A percentile compares a stretch with the other conserved stretches of the same genome.
phyloP scores from a whole-genome alignment of 768 basidiomycete genomes.

The Suillus placidus region DNA sequence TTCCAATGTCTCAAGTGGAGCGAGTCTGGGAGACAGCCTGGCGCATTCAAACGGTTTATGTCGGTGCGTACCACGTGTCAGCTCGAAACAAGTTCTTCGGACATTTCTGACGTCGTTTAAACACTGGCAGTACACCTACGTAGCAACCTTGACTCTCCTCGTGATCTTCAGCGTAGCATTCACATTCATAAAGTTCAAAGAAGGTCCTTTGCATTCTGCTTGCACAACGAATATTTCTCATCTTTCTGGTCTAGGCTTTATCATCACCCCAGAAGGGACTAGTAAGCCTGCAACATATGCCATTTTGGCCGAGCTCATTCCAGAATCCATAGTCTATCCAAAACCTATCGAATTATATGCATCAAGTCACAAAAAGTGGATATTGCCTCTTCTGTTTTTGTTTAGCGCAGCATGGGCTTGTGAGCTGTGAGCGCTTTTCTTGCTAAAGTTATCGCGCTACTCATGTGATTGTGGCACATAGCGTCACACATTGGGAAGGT shows the following conservation, averaged over 20 bases:
- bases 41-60: constrained; percentile 88
- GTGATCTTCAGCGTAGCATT: constrained; percentile 65
- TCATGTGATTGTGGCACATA: constrained; percentile 28
- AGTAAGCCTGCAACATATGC: constrained; percentile 14
- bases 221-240: neutral
- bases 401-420: constrained; percentile 77
- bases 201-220: constrained; percentile 47
- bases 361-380: constrained; percentile 46
- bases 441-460: constrained; percentile 5
- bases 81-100: neutral
- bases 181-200: constrained; percentile 68
- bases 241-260: constrained; percentile 15
- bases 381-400: constrained; percentile 71
- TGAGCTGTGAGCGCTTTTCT: constrained; percentile 59
- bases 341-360: constrained; percentile 58
- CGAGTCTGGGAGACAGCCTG: constrained; percentile 71
- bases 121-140: constrained; percentile 69
- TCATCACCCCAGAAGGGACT: constrained; percentile 14
- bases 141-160: constrained; percentile 68
- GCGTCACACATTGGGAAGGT: constrained; percentile 85
- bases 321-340: constrained; percentile 59
- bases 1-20: constrained; percentile 76
- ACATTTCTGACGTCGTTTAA: constrained; percentile 18
- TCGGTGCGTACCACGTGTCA: constrained; percentile 54
- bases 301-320: neutral